These are phyloP conservation scores for Fusarium musae DNA, from an alignment of 2,329 filamentous ascomycete genomes.

Conservation along the genomic window DNA sequence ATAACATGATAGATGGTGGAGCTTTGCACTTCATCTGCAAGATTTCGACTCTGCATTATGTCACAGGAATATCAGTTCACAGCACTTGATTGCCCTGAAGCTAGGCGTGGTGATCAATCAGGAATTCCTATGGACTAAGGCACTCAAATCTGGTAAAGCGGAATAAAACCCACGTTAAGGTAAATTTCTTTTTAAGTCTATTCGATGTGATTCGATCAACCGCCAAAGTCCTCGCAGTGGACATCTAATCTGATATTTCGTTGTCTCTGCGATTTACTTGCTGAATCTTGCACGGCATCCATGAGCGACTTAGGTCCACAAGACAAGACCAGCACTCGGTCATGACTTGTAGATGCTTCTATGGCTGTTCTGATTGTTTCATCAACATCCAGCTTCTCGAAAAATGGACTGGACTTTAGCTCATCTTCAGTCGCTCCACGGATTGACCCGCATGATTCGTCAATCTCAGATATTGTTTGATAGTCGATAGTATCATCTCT, in stretches of 20 bases:
- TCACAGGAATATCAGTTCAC: too few relatives aligned
- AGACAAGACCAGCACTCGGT: accelerated
- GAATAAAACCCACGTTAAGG: accelerated
- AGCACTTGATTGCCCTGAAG: not conserved
- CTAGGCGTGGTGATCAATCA: too few relatives aligned
- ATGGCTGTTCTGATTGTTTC: not conserved
- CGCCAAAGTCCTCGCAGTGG: not conserved
- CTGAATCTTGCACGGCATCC: not conserved
- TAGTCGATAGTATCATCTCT: not conserved
- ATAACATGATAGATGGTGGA: not conserved
- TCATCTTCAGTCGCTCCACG: not conserved
- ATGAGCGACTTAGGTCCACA: not conserved
- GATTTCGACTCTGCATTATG: too few relatives aligned
- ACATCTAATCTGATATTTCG: not conserved
- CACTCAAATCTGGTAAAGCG: not conserved
- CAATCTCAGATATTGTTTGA: not conserved
- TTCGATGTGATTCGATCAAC: not conserved
- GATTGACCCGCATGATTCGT: not conserved
- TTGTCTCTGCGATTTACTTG: not conserved
- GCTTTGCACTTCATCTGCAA: not conserved
- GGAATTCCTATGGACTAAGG: too few relatives aligned
- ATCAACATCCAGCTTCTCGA: not conserved
- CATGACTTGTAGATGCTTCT: not conserved
- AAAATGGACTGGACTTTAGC: accelerated
- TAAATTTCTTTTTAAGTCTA: accelerated